phyloP scores from a whole-genome alignment of 768 basidiomycete species.

The Hortiboletus flavorubellus region DNA sequence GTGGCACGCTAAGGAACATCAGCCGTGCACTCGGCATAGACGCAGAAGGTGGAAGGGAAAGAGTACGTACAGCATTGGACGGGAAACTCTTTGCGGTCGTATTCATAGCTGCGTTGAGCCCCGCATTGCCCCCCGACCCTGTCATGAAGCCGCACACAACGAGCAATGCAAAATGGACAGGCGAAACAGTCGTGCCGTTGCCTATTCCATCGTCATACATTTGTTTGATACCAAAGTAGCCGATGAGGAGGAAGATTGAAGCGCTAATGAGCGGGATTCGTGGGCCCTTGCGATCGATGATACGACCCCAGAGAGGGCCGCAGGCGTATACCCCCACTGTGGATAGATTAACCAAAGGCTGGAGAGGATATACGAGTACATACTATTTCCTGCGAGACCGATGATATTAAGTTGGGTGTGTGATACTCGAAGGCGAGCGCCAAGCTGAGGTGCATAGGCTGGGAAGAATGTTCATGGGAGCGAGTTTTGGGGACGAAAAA shows the following conservation, averaged over 20 bases:
- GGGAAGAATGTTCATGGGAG: background rate
- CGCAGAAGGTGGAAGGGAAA: background rate
- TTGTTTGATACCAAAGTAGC: slow-evolving; percentile 71
- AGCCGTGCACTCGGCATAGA: background rate
- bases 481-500: background rate
- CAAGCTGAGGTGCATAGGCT: slow-evolving; percentile 89
- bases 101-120: slow-evolving; percentile 69
- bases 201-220: slow-evolving; percentile 60
- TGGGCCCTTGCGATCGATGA: slow-evolving; percentile 74
- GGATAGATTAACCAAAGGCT: background rate
- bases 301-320: slow-evolving; percentile 76
- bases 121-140: slow-evolving; percentile 74
- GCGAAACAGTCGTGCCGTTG: slow-evolving; percentile 36
- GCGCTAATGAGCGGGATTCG: slow-evolving; percentile 59
- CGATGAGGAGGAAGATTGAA: slow-evolving; percentile 57
- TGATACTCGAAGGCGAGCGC: slow-evolving; percentile 65
- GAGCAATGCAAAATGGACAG: slow-evolving; percentile 46
- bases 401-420: slow-evolving; percentile 84
- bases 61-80: slow-evolving; percentile 53
- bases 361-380: slow-evolving; percentile 16
- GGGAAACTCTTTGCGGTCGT: slow-evolving; percentile 82
- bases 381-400: slow-evolving; percentile 76
- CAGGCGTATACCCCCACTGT: slow-evolving; percentile 73
- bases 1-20: slow-evolving; percentile 56
- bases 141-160: slow-evolving; percentile 66